These are phyloP conservation scores for Agastache rugosa DNA, from an alignment of 257 asterid species.

Conservation along the genomic window DNA sequence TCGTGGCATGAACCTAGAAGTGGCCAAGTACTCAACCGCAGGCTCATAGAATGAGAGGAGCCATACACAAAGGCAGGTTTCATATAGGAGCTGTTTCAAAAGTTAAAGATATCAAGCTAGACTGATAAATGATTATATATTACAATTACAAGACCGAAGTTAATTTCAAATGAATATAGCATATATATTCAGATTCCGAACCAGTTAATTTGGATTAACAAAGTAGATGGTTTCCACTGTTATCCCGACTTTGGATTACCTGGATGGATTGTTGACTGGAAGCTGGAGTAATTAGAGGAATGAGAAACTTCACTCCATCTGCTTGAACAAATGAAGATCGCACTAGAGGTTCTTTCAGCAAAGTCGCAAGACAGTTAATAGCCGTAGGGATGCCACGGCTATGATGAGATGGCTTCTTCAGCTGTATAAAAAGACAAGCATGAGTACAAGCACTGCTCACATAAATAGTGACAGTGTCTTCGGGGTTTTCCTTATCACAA, in stretches of 20 bases:
- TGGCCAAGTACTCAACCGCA: slow-evolving; percentile 81
- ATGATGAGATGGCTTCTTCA: slow-evolving; percentile 88
- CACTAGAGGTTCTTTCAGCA: slow-evolving; percentile 80
- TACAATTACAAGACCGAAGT: background rate
- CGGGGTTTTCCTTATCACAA: slow-evolving; percentile 1
- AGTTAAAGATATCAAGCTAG: slow-evolving; percentile 25
- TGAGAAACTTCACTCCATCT: slow-evolving; percentile 86
- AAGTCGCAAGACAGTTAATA: slow-evolving; percentile 76
- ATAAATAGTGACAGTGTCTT: slow-evolving; percentile 12
- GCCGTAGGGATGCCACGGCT: slow-evolving; percentile 80
- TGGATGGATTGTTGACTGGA: slow-evolving; percentile 95
- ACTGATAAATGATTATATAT: slow-evolving; percentile 16
- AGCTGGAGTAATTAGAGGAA: slow-evolving; percentile 87
- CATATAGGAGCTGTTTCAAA: slow-evolving; percentile 82
- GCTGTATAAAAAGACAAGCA: slow-evolving; percentile 48
- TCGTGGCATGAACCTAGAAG: slow-evolving; percentile 70
- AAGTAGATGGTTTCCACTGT: background rate
- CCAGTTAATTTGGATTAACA: slow-evolving; percentile 24
- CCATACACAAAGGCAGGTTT: slow-evolving; percentile 90
- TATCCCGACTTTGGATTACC: slow-evolving; percentile 48
- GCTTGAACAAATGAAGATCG: slow-evolving; percentile 88
- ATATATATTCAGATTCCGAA: slow-evolving; percentile 29
- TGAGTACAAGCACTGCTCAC: slow-evolving; percentile 23
- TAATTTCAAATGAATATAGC: slow-evolving; percentile 17
- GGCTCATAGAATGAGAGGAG: slow-evolving; percentile 92